phyloP scores from a whole-genome alignment of 2,329 filamentous ascomycete species.

The Botrytis squamosa region DNA sequence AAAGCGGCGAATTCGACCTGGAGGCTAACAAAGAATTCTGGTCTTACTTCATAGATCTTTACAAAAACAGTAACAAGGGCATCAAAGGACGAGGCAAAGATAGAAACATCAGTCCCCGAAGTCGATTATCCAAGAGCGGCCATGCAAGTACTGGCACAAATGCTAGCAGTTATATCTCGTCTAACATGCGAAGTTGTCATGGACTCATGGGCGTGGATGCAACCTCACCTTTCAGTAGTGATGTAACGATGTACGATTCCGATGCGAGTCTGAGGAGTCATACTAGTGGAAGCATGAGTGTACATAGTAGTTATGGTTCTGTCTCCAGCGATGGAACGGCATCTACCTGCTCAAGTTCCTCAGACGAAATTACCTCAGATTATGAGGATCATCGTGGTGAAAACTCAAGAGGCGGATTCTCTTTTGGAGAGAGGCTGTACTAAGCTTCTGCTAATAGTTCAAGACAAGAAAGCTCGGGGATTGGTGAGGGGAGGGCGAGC shows the following conservation, averaged over 20 bases:
- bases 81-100: conserved; percentile 95
- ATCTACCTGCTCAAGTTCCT: background rate
- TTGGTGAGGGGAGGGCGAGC: background rate
- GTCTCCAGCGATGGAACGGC: background rate
- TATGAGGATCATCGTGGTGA: background rate
- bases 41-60: conserved; percentile 81
- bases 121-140: background rate
- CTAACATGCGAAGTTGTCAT: conserved; percentile 24
- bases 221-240: background rate
- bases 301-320: conserved; percentile 4
- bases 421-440: conserved; percentile 48
- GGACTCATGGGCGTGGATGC: conserved; percentile 26
- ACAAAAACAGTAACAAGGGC: conserved; percentile 97
- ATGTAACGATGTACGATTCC: conserved; percentile 10
- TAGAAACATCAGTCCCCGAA: conserved; percentile 54
- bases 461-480: too few species aligned
- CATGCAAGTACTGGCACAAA: background rate
- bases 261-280: conserved; percentile 28
- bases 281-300: conserved; percentile 7
- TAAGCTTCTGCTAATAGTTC: conserved; percentile 28
- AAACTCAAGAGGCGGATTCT: conserved; percentile 37
- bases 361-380: background rate
- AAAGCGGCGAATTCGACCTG: conserved; percentile 61
- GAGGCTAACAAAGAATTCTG: conserved; percentile 72
- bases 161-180: conserved; percentile 7